Percentiles rank a stretch among this genome's conserved stretches.
phyloP scores from a whole-genome alignment of 768 basidiomycete genomes.

The Tricholoma furcatifolium region DNA sequence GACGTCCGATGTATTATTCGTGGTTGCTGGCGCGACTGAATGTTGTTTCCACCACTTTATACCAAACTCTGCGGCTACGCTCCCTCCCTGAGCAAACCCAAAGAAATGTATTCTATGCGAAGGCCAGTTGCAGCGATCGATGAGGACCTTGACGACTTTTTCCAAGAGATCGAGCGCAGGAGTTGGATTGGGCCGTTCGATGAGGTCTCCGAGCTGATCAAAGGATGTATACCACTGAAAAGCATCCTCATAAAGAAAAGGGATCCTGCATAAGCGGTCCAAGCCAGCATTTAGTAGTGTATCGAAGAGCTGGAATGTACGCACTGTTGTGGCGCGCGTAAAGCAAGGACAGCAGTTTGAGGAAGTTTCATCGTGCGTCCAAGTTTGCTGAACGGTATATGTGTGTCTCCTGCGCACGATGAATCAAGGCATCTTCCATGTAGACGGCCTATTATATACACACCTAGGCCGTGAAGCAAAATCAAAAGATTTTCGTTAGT shows the following conservation, averaged over 20 bases:
- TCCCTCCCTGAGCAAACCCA: slow-evolving; percentile 88
- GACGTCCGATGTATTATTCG: slow-evolving; percentile 16
- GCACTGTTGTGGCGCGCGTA: slow-evolving; percentile 78
- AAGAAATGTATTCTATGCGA: slow-evolving; percentile 74
- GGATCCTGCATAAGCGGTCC: slow-evolving; percentile 49
- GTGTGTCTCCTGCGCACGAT: slow-evolving; percentile 69
- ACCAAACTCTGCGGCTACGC: slow-evolving; percentile 67
- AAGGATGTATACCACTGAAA: slow-evolving; percentile 90
- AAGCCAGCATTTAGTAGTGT: background rate
- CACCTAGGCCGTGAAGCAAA: slow-evolving; percentile 85
- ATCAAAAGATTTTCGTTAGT: slow-evolving; percentile 85
- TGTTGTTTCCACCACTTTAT: slow-evolving; percentile 53
- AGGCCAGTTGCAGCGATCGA: slow-evolving; percentile 63
- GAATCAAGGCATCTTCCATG: background rate
- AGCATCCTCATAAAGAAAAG: slow-evolving; percentile 74
- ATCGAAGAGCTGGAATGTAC: slow-evolving; percentile 17
- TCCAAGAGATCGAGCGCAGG: slow-evolving; percentile 57
- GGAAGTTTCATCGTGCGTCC: slow-evolving; percentile 78
- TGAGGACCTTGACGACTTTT: slow-evolving; percentile 55
- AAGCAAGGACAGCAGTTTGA: slow-evolving; percentile 81
- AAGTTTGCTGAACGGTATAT: slow-evolving; percentile 72
- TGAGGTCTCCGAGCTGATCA: slow-evolving; percentile 71
- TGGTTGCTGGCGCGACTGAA: slow-evolving; percentile 14
- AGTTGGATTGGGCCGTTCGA: slow-evolving; percentile 72
- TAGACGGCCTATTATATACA: slow-evolving; percentile 18